phyloP scores from a whole-genome alignment of 257 asterid genomes.

The Lavandula angustifolia region DNA sequence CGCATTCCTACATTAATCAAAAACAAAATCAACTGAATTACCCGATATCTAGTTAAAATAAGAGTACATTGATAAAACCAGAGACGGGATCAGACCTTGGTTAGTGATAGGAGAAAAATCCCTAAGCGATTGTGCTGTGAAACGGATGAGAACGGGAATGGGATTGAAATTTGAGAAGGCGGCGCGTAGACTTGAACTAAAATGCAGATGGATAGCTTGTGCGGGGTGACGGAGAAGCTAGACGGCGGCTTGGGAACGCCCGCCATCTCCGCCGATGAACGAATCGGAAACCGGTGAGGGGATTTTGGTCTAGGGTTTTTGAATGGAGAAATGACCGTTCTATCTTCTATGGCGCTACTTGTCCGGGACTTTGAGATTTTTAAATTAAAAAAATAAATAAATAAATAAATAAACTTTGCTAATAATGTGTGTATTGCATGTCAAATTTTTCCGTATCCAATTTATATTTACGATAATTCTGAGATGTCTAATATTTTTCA shows the following conservation, averaged over 20 bases:
- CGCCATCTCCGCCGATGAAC: slow-evolving; percentile 39
- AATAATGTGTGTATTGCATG: neutral
- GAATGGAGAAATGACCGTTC: slow-evolving; percentile 8
- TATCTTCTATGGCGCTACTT: slow-evolving; percentile 22
- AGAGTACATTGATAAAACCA: neutral
- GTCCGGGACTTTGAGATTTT: neutral
- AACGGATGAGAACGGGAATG: slow-evolving; percentile 85
- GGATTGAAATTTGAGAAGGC: slow-evolving; percentile 66
- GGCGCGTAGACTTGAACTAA: slow-evolving; percentile 80
- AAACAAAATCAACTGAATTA: slow-evolving; percentile 13
- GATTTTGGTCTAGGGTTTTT: slow-evolving; percentile 43
- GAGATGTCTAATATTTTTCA: no score
- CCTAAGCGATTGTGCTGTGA: slow-evolving; percentile 88
- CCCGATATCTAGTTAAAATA: neutral
- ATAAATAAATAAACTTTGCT: no score
- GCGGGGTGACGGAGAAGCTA: slow-evolving; percentile 71
- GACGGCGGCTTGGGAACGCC: slow-evolving; percentile 58
- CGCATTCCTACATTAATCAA: slow-evolving; percentile 57
- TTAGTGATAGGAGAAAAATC: slow-evolving; percentile 63
- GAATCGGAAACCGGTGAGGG: slow-evolving; percentile 29
- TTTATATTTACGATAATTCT: no score
- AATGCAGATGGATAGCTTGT: slow-evolving; percentile 80
- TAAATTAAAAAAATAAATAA: no score
- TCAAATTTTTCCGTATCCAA: no score
- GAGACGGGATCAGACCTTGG: slow-evolving; percentile 52